Evolutionary conservation across 306 rosid species (phyloP).

Genomic region (Pueraria montana): DNA sequence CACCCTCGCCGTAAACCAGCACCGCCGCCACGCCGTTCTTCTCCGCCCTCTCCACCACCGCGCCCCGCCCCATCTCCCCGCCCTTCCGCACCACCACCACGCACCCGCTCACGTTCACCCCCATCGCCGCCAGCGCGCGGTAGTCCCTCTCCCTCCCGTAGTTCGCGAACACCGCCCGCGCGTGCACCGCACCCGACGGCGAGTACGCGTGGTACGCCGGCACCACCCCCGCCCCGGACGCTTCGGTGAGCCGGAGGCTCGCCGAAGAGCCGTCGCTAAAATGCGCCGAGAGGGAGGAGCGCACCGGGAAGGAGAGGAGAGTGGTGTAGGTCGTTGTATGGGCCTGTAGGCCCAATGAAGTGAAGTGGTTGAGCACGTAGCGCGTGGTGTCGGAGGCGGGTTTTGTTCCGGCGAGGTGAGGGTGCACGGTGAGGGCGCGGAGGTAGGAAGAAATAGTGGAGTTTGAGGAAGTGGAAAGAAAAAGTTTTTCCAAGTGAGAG

Average conservation of each 20-base stretch:
- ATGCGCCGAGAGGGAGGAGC: conserved; percentile 69
- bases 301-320: conserved; percentile 80
- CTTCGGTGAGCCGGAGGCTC: conserved; percentile 55
- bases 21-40: conserved; percentile 78
- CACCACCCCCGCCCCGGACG: conserved; percentile 52
- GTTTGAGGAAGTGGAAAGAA: conserved; percentile 79
- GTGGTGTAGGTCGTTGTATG: conserved; percentile 59
- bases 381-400: conserved; percentile 56
- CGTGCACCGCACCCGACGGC: conserved; percentile 77
- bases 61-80: conserved; percentile 61
- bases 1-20: conserved; percentile 63
- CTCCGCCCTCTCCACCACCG: conserved; percentile 79
- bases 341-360: conserved; percentile 59
- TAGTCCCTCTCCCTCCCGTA: conserved; percentile 79
- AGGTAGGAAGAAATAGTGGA: conserved; percentile 76
- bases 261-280: conserved; percentile 55
- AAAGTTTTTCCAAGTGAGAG: conserved; percentile 51
- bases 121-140: conserved; percentile 51
- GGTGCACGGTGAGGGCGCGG: conserved; percentile 77
- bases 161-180: conserved; percentile 76
- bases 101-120: conserved; percentile 78
- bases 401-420: conserved; percentile 95
- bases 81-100: conserved; percentile 75
- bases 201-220: conserved; percentile 91
- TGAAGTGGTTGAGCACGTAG: conserved; percentile 66